Evolutionary conservation across 139 green algal genomes (phyloP).

Genomic region (Eudorina sp.): DNA sequence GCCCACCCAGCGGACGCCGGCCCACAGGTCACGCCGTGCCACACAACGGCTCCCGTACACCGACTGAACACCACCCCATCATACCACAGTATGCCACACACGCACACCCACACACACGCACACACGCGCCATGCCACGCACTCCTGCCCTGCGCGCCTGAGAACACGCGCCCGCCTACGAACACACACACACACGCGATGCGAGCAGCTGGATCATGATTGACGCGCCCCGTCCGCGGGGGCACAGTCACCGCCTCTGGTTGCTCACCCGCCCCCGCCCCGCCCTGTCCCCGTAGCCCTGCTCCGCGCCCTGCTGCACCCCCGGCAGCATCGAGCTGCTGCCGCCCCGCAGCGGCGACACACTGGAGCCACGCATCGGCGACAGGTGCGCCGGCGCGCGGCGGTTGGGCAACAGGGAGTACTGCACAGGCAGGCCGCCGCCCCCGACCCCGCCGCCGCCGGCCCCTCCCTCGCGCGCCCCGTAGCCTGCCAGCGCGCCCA

Average conservation of each 20-base stretch:
- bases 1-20: too few species aligned
- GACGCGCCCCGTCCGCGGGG: too few species aligned
- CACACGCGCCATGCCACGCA: too few species aligned
- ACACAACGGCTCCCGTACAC: too few species aligned
- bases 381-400: background rate
- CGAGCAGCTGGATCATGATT: too few species aligned
- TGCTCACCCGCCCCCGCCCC: background rate
- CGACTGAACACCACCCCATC: too few species aligned
- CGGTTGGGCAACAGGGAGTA: background rate
- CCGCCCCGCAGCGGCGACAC: background rate
- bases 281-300: background rate
- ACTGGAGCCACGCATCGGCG: background rate
- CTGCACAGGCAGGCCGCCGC: background rate
- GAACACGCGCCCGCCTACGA: too few species aligned
- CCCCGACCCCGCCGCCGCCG: background rate
- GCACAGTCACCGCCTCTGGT: background rate
- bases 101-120: too few species aligned
- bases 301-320: background rate
- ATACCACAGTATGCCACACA: too few species aligned
- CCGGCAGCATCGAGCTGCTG: background rate
- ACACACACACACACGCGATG: too few species aligned
- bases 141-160: too few species aligned
- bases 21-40: too few species aligned
- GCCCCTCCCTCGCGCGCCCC: background rate
- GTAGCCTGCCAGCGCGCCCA: background rate